These are phyloP conservation scores for Crithidia expoeki DNA, from an alignment of 208 protist genomes.

Conservation along the genomic window DNA sequence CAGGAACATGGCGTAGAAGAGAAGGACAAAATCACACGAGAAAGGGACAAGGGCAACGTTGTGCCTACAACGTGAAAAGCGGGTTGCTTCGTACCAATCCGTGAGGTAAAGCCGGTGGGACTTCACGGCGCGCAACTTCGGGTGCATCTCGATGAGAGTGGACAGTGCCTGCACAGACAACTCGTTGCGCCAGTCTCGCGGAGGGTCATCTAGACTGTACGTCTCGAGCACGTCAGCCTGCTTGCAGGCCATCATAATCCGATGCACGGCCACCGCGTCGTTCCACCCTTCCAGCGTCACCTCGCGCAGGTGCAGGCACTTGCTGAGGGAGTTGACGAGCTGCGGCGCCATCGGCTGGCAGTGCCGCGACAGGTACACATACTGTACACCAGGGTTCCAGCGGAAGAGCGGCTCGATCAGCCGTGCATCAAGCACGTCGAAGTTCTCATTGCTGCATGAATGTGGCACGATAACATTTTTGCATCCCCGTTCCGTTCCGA, in stretches of 20 bases:
- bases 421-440: slow-evolving; percentile 82
- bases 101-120: slow-evolving; percentile 71
- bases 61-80: slow-evolving; percentile 88
- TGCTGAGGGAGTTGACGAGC: slow-evolving; percentile 61
- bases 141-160: slow-evolving; percentile 92
- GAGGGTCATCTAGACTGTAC: slow-evolving; percentile 73
- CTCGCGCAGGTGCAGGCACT: slow-evolving; percentile 62
- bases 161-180: slow-evolving; percentile 85
- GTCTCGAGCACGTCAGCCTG: slow-evolving; percentile 81
- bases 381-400: slow-evolving; percentile 88
- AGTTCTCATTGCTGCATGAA: slow-evolving; percentile 70
- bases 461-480: slow-evolving; percentile 83
- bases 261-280: slow-evolving; percentile 86
- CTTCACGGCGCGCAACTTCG: slow-evolving; percentile 77
- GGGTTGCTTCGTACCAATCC: slow-evolving; percentile 86
- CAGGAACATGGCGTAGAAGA: slow-evolving; percentile 74
- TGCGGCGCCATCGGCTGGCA: slow-evolving; percentile 84
- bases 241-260: slow-evolving; percentile 88
- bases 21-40: slow-evolving; percentile 74
- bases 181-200: slow-evolving; percentile 85
- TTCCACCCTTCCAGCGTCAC: slow-evolving; percentile 88
- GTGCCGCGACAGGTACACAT: slow-evolving; percentile 83
- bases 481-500: slow-evolving; percentile 87
- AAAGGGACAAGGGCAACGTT: slow-evolving; percentile 85
- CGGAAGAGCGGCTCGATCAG: slow-evolving; percentile 85